phyloP scores from a whole-genome alignment of 192 early-diverging fungal species.

The Chytriomyces hyalinus region DNA sequence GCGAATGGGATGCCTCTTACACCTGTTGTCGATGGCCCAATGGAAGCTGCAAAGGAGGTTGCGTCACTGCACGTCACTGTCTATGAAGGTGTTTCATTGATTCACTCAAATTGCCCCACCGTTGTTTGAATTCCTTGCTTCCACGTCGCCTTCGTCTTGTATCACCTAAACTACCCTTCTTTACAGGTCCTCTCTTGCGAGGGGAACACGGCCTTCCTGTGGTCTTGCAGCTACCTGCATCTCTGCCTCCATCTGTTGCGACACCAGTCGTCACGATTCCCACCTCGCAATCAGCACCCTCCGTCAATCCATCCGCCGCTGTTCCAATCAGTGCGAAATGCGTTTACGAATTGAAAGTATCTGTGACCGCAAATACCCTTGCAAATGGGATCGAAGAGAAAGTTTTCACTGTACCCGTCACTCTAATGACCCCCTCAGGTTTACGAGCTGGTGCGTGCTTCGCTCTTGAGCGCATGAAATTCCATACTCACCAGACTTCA shows the following conservation, averaged over 20 bases:
- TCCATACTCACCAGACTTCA: background rate
- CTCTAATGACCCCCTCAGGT: slow-evolving; percentile 26
- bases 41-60: slow-evolving; percentile 26
- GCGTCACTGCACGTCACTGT: background rate
- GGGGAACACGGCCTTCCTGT: slow-evolving; percentile 28
- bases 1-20: background rate
- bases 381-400: slow-evolving; percentile 11
- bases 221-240: background rate
- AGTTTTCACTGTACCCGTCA: slow-evolving; percentile 12
- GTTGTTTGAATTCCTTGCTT: too few relatives aligned
- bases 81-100: slow-evolving; percentile 12
- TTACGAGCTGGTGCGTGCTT: slow-evolving; percentile 14
- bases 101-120: background rate
- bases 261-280: background rate
- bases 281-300: background rate
- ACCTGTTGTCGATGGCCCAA: background rate
- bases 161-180: background rate
- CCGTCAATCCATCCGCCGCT: background rate
- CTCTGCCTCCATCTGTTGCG: slow-evolving; percentile 16
- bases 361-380: background rate
- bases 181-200: background rate
- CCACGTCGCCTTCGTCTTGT: background rate
- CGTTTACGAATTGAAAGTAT: slow-evolving; percentile 6
- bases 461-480: background rate
- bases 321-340: slow-evolving; percentile 25